Percentiles rank a stretch among this genome's conserved stretches.
phyloP scores from a whole-genome alignment of 1,284 basidiomycete species.

The Ceratobasidium sp. region DNA sequence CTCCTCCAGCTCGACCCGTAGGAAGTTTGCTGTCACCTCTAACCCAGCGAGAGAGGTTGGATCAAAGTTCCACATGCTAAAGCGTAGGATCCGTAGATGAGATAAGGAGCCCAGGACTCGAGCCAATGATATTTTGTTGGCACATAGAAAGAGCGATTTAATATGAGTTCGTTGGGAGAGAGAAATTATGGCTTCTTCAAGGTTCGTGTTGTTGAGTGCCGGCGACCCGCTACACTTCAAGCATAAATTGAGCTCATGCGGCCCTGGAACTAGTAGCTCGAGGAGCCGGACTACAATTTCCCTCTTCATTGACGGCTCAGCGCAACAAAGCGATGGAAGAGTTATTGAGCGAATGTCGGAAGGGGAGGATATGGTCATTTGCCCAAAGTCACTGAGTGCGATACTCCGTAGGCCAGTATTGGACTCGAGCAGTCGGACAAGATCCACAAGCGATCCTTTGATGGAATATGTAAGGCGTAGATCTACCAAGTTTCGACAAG shows the following conservation, averaged over 20 bases:
- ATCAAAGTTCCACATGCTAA: neutral
- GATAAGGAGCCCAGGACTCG: neutral
- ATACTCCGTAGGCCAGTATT: no score
- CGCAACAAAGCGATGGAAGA: no score
- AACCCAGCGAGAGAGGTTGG: neutral
- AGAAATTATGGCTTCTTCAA: neutral
- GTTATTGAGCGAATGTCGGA: no score
- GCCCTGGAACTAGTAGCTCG: neutral
- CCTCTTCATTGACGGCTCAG: no score
- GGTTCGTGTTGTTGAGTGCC: neutral
- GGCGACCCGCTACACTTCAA: neutral
- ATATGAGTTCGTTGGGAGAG: slow-evolving; percentile 9
- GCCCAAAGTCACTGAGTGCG: no score
- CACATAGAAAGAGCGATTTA: neutral
- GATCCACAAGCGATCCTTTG: no score
- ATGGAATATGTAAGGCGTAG: no score
- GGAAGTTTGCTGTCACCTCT: neutral
- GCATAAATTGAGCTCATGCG: neutral
- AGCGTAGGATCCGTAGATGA: neutral
- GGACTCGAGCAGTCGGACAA: no score
- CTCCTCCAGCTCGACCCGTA: slow-evolving; percentile 10
- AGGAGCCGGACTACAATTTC: no score
- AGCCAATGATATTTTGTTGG: neutral
- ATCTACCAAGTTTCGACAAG: no score
- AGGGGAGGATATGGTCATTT: no score